Base-by-base conservation (phyloP, 139 green algal species). In the Chlamydomonas sp. region DNA sequence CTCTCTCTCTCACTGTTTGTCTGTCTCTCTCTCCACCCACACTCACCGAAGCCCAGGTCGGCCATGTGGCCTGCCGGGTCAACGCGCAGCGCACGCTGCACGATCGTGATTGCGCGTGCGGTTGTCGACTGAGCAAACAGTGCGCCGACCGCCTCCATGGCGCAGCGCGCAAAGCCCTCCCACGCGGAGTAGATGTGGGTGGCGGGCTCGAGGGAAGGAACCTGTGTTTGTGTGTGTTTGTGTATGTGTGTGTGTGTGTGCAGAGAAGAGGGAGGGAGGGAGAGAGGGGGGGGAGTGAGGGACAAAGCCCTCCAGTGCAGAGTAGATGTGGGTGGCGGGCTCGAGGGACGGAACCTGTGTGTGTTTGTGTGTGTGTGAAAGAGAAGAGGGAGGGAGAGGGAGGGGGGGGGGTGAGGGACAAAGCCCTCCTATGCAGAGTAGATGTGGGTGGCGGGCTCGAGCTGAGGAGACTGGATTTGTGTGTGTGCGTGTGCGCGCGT, bases 391-490 rank as follows among this genome's bases (percentile, higher is more conserved):
- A n/a, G n/a, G n/a, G n/a, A n/a, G n/a, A n/a, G n/a, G n/a, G n/a
- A n/a, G n/a, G n/a, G n/a, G n/a, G n/a, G n/a, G n/a, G n/a, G n/a
- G n/a, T n/a, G n/a, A n/a, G n/a, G n/a, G n/a, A n/a, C 86, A 10
- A 96, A 84, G 8, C 90, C 90, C 75, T 96, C 90, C 90, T 90
- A 96, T 38, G 95, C 95, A 37, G 84, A 84, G 73, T 94, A 96
- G 8, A 80, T 86, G 68, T 96, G 90, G 10, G 87, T 95, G 69
- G 74, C 82, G 4, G 79, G 75, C 6, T 89, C 83, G 61, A 96
- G 71, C 2, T 76, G 71, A 4, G 24, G 43, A 2, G 71, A 8
- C 62, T 75, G 50, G n/a, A n/a, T n/a, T n/a, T n/a, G n/a, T n/a
- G n/a, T n/a, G n/a, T n/a, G n/a, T n/a, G n/a, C n/a, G n/a, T n/a